These are phyloP conservation scores for Daldinia concentrica DNA, from an alignment of 495 filamentous ascomycete genomes.

Conservation along the genomic window DNA sequence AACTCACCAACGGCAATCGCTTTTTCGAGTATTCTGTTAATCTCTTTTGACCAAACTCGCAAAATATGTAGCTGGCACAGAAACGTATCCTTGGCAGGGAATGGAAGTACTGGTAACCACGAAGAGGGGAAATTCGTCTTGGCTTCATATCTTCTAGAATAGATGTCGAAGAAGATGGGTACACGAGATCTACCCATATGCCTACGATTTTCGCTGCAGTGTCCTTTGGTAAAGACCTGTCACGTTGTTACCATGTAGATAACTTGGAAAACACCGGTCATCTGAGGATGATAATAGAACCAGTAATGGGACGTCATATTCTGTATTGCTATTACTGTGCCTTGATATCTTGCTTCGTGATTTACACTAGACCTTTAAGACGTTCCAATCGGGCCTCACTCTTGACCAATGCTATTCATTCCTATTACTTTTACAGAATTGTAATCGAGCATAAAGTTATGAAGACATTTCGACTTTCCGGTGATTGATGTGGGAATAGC, in stretches of 20 bases:
- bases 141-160: conserved; percentile 36
- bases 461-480: conserved; percentile 23
- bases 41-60: conserved; percentile 25
- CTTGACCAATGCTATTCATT: conserved; percentile 10
- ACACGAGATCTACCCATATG: conserved; percentile 14
- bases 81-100: conserved; percentile 25
- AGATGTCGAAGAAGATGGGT: conserved; percentile 14
- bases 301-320: not conserved
- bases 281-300: not conserved
- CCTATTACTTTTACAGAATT: conserved; percentile 28
- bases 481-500: conserved; percentile 36
- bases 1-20: conserved; percentile 30
- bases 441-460: conserved; percentile 40
- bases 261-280: not conserved
- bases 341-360: conserved; percentile 1
- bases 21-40: conserved; percentile 20
- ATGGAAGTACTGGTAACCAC: conserved; percentile 18
- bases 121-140: conserved; percentile 8
- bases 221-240: conserved; percentile 2
- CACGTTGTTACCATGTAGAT: not conserved
- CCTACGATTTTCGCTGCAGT: conserved; percentile 17
- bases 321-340: not conserved
- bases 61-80: conserved; percentile 23
- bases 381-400: not conserved
- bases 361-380: not conserved